Evolutionary conservation across 176 grass and related monocot species (phyloP).

Genomic region (Alloteropsis semialata): DNA sequence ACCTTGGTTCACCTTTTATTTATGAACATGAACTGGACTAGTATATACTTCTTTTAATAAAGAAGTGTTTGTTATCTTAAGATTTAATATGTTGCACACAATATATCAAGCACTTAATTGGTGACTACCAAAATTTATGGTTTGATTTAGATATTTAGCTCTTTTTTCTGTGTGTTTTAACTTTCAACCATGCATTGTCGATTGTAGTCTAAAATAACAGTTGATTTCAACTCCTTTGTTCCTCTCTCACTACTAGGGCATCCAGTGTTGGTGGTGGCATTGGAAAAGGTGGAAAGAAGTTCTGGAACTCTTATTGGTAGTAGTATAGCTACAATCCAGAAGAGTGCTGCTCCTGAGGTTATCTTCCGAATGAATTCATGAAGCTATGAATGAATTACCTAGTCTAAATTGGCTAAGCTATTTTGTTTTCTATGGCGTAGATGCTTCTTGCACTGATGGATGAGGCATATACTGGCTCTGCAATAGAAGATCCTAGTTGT

Average conservation of each 20-base stretch:
- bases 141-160: not conserved
- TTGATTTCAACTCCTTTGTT: not conserved
- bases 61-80: not conserved
- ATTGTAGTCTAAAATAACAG: not conserved
- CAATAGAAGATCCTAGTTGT: constrained; percentile 72
- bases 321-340: constrained; percentile 98
- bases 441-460: constrained; percentile 97
- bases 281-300: constrained; percentile 95
- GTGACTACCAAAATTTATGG: not conserved
- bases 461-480: constrained; percentile 91
- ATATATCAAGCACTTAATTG: not conserved
- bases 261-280: constrained; percentile 84
- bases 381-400: constrained; percentile 19
- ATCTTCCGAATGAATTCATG: constrained; percentile 17
- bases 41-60: not conserved
- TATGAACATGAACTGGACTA: not conserved
- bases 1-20: constrained; percentile 2
- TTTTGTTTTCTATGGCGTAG: constrained; percentile 33
- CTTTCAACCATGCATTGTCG: constrained; percentile 4
- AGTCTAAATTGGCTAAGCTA: constrained; percentile 11
- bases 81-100: not conserved
- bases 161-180: not conserved
- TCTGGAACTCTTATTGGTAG: constrained; percentile 89
- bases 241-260: constrained; percentile 5
- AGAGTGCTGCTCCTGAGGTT: constrained; percentile 96